Evolutionary conservation across 352 stramenopile genomes (phyloP).

Genomic region (Halophytophthora batemanensis): DNA sequence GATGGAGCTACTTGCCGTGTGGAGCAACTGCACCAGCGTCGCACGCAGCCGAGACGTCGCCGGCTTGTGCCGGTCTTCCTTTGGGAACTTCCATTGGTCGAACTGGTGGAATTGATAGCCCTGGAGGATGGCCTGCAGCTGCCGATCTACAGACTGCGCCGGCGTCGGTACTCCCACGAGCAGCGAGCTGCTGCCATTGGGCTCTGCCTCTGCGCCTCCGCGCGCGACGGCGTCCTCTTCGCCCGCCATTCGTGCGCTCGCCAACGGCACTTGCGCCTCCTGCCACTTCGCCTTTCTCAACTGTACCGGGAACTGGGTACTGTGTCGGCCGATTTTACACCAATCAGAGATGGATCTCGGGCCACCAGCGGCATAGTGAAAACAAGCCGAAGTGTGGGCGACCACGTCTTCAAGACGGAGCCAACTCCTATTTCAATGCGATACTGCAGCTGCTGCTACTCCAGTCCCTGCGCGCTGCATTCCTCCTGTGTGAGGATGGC

Average conservation of each 20-base stretch:
- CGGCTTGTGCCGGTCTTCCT: slow-evolving; percentile 15
- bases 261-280: too few relatives aligned
- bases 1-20: slow-evolving; percentile 27
- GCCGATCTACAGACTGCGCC: slow-evolving; percentile 32
- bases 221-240: slow-evolving; percentile 5
- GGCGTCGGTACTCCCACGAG: slow-evolving; percentile 19
- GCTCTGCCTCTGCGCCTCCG: slow-evolving; percentile 1
- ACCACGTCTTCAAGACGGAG: too few relatives aligned
- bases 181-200: slow-evolving; percentile 19
- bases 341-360: too few relatives aligned
- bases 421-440: too few relatives aligned
- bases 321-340: too few relatives aligned
- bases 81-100: slow-evolving; percentile 47
- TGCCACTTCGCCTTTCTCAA: too few relatives aligned
- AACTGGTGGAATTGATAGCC: slow-evolving; percentile 32
- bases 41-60: slow-evolving; percentile 33
- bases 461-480: slow-evolving; percentile 19
- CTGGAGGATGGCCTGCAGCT: slow-evolving; percentile 29
- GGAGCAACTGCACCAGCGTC: slow-evolving; percentile 48
- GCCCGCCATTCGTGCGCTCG: slow-evolving; percentile 12
- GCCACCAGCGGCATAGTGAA: too few relatives aligned
- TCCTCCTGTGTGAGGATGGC: slow-evolving; percentile 38
- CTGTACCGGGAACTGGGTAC: too few relatives aligned
- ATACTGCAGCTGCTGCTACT: slow-evolving; percentile 16
- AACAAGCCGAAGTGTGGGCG: too few relatives aligned